These are phyloP conservation scores for Mycena indigotica DNA, from an alignment of 768 basidiomycete species.

Conservation along the genomic window DNA sequence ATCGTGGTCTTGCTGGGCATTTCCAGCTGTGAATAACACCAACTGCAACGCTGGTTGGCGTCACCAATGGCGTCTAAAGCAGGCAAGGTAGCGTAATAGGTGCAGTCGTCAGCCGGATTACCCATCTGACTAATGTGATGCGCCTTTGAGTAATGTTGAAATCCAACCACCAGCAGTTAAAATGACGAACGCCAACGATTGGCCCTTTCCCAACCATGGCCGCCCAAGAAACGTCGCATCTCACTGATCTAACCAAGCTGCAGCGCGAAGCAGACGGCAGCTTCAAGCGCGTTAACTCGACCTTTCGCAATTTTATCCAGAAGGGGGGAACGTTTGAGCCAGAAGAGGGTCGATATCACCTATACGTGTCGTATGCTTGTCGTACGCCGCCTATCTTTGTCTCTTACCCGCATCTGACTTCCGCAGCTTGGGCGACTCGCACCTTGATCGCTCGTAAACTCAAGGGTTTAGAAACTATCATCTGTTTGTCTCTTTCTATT, in stretches of 20 bases:
- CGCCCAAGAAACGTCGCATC: constrained; percentile 36
- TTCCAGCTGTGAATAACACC: too few species aligned
- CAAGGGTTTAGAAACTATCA: constrained; percentile 85
- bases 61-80: too few species aligned
- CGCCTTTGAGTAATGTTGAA: too few species aligned
- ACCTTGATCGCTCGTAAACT: constrained; percentile 86
- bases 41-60: too few species aligned
- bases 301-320: constrained; percentile 58
- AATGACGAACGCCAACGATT: neutral
- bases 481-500: constrained; percentile 55
- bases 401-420: neutral
- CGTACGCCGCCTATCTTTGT: constrained; percentile 48
- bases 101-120: too few species aligned
- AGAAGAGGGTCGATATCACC: constrained; percentile 86
- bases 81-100: too few species aligned
- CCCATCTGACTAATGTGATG: too few species aligned
- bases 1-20: too few species aligned
- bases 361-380: constrained; percentile 87
- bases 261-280: constrained; percentile 50
- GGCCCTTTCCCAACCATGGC: constrained; percentile 25
- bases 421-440: constrained; percentile 88
- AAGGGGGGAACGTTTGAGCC: constrained; percentile 66
- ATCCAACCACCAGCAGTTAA: neutral
- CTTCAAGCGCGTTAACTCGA: constrained; percentile 55
- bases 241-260: constrained; percentile 56